phyloP scores from a whole-genome alignment of 1,284 basidiomycete species.

The Ustilago sp. region DNA sequence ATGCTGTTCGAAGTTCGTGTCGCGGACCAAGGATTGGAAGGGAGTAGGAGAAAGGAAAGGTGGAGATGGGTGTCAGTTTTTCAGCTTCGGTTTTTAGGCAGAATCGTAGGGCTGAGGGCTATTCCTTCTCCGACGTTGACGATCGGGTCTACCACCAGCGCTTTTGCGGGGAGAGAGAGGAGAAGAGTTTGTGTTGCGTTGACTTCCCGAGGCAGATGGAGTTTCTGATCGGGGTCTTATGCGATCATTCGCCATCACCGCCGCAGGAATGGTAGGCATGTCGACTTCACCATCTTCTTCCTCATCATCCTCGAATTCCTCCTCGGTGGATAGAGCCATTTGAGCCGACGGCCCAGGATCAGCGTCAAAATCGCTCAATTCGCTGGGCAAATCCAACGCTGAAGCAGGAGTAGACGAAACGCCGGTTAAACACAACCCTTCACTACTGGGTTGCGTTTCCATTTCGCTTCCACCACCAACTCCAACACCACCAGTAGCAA shows the following conservation, averaged over 20 bases:
- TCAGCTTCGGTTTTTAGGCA: background rate
- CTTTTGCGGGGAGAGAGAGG: background rate
- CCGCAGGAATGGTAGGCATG: background rate
- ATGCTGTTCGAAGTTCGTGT: constrained; percentile 36
- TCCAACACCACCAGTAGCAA: background rate
- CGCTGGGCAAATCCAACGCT: background rate
- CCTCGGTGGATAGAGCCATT: background rate
- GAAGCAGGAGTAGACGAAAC: background rate
- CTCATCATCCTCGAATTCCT: background rate
- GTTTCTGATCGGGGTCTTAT: constrained; percentile 25
- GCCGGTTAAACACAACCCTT: background rate
- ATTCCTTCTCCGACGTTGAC: constrained; percentile 25
- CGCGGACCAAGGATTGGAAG: background rate
- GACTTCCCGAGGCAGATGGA: constrained; percentile 10
- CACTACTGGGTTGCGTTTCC: background rate
- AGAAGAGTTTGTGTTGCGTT: background rate
- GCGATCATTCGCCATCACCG: background rate
- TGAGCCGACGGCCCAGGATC: background rate
- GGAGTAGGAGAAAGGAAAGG: background rate
- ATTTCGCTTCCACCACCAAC: background rate
- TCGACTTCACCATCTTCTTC: constrained; percentile 4
- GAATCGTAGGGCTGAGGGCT: background rate
- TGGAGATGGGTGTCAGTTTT: constrained; percentile 4
- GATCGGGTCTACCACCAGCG: constrained; percentile 2
- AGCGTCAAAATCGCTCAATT: constrained; percentile 1